These are phyloP conservation scores for Pichia ethanolica DNA, from an alignment of 805 yeast species.

Conservation along the genomic window DNA sequence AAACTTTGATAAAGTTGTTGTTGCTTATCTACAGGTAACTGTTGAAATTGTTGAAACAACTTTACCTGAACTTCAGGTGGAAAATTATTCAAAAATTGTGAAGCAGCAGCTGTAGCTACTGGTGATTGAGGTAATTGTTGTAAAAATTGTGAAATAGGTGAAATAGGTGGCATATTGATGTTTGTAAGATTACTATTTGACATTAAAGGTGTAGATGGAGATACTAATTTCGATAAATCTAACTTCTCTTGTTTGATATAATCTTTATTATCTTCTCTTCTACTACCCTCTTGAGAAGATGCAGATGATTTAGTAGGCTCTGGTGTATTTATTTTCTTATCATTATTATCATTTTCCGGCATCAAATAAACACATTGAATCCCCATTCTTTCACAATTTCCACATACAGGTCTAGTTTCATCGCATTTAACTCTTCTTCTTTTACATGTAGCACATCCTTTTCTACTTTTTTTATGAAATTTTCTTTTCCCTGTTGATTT, in stretches of 20 bases:
- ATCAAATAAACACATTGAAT: conserved; percentile 59
- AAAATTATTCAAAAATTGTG: conserved; percentile 11
- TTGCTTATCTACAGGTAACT: conserved; percentile 13
- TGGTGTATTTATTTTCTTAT: neutral
- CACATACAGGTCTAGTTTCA: conserved; percentile 72
- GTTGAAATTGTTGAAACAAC: conserved; percentile 12
- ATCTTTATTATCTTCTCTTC: too few relatives aligned
- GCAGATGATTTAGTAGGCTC: too few relatives aligned
- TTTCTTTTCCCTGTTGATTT: conserved; percentile 66
- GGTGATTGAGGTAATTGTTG: conserved; percentile 11
- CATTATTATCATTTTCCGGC: neutral
- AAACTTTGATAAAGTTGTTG: conserved; percentile 13
- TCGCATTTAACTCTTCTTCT: conserved; percentile 89
- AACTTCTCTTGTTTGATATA: neutral
- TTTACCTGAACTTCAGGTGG: conserved; percentile 12
- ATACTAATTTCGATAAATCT: neutral
- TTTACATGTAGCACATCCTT: conserved; percentile 87
- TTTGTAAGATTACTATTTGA: neutral
- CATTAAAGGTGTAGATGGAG: conserved; percentile 3
- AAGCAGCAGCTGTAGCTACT: conserved; percentile 8
- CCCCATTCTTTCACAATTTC: conserved; percentile 72
- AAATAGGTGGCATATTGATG: conserved; percentile 4
- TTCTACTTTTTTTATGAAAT: conserved; percentile 81
- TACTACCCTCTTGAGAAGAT: too few relatives aligned
- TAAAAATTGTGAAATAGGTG: conserved; percentile 11